Base-by-base conservation (phyloP, 2,329 filamentous ascomycete species). In the Pseudogymnoascus sp. region DNA sequence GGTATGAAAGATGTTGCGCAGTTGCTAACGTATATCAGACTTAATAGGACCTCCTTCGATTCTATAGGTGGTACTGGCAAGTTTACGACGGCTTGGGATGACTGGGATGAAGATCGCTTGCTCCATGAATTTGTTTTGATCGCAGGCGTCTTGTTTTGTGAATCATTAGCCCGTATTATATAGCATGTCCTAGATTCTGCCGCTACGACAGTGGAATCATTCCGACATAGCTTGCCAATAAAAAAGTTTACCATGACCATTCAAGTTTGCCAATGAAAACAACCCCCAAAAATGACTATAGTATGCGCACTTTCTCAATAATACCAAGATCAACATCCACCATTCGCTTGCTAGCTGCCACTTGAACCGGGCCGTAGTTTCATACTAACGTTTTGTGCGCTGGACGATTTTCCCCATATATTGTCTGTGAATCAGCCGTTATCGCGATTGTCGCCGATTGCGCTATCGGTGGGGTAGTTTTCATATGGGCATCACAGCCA, bases 131-230 rank as follows among this genome's bases (percentile, higher is more conserved):
- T 38, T 60, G 38, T 60, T 60, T 60, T 40, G 36, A 40, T 60
- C 28, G 38, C 59, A 60, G 59, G 59, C 59, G 59, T 60, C 59
- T 60, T 60, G 59, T 38, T 60, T 60, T 56, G 49, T 56, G 49
- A 36, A 56, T 56, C 49, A 56, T 56, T 56, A 56, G 49, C 49
- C 49, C 28, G 49, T 36, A 36, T 56, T 56, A 56, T 56, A 56
- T 34, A 56, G 49, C 49, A 56, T 14, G 49, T 56, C 49, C 14
- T 56, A 14, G 49, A 34, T 34, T 36, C 16, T 9, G 25, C 25
- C 36, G 49, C 25, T 34, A 21, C 49, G 49, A 56, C 16, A 56
- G 49, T 36, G 28, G 49, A 34, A 56, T 56, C n/a, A 56, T 36
- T 56, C 28, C 28, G 49, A 56, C 49, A 34, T 56, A 56, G 16